These are phyloP conservation scores for Candida incommunis DNA, from an alignment of 805 yeast species.

Conservation along the genomic window DNA sequence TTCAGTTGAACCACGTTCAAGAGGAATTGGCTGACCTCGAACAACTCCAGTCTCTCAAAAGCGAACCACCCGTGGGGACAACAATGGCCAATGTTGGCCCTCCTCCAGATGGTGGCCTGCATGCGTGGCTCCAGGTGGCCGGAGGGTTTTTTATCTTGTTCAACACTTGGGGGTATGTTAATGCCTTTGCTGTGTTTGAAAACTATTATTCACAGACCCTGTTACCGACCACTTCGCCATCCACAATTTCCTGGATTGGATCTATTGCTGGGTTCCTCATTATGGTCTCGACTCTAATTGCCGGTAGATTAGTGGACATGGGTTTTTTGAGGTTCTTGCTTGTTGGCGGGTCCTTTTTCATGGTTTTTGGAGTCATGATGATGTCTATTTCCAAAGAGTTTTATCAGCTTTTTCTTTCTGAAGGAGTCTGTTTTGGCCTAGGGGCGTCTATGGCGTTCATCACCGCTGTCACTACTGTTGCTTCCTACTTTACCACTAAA, in stretches of 20 bases:
- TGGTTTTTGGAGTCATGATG: conserved; percentile 31
- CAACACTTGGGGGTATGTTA: conserved; percentile 45
- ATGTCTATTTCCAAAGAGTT: conserved; percentile 30
- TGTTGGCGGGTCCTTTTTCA: conserved; percentile 29
- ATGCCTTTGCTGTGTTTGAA: conserved; percentile 45
- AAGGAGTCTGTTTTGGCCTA: conserved; percentile 36
- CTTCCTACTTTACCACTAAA: conserved; percentile 34
- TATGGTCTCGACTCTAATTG: conserved; percentile 23
- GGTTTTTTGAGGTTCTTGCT: conserved; percentile 26
- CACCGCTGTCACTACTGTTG: conserved; percentile 30
- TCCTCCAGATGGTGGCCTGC: conserved; percentile 31
- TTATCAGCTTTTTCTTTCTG: conserved; percentile 40
- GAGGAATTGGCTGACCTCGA: background rate
- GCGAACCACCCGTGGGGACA: background rate
- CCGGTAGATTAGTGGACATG: conserved; percentile 28
- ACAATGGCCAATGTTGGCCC: background rate
- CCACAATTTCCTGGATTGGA: conserved; percentile 40
- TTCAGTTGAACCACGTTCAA: background rate
- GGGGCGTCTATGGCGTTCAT: conserved; percentile 32
- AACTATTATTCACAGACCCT: conserved; percentile 28
- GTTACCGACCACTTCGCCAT: conserved; percentile 31
- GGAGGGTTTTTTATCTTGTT: conserved; percentile 32
- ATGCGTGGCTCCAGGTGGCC: conserved; percentile 38
- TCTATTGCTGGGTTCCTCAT: conserved; percentile 35
- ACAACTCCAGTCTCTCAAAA: background rate